Base-by-base conservation (phyloP, 495 filamentous ascomycete genomes). In the Hapsidospora chrysogenum region DNA sequence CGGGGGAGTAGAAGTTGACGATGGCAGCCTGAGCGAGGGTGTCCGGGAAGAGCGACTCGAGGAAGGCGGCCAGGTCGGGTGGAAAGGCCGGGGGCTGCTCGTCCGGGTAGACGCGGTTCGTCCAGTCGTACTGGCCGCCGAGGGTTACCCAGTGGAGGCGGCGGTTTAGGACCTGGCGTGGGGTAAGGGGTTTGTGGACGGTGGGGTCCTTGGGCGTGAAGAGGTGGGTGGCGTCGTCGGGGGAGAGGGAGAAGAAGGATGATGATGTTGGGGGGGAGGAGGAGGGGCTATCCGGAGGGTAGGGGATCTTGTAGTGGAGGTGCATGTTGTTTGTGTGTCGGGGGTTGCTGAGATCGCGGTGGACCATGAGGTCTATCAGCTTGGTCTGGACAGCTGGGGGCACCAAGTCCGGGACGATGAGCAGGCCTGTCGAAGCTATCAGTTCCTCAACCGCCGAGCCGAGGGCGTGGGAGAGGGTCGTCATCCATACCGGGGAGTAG, bases 41-140 rank as follows among this genome's bases (percentile, higher is more conserved):
- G 23, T 72, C 69, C 0, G 80, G 76, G 41, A 89, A 92, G 0
- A 83, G 51, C 0, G 57, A 53, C 13, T 66, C 60, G 9, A 92
- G 46, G 17, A 92, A 64, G 1, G 41, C 45, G 3, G 68, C 69
- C 38, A 89, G 66, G 47, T 94, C 85, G 3, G 40, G 27, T 3
- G 87, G 87, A 42, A 94, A 93, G 14, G 48, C 39, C 1, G 81
- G 80, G n/a, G 83, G 76, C 1, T 41, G 39, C 32, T 64, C 66
- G 2, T 52, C 45, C 0, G 85, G 84, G 50, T 95, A 94, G 18
- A 65, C 55, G 47, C 92, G 85, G 23, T 67, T 63, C 2, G 83
- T 86, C 87, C 87, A 94, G 54, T 96, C 78, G 55, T 96, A 93
- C 47, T 95, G 85, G 0, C 82, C 85, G 18, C 87, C 89, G 9